A percentile compares a stretch with the other conserved stretches of the same genome.
These are phyloP conservation scores for Xenosphaeropsis pyriputrescens DNA, from an alignment of 2,329 filamentous ascomycete genomes.

Conservation along the genomic window DNA sequence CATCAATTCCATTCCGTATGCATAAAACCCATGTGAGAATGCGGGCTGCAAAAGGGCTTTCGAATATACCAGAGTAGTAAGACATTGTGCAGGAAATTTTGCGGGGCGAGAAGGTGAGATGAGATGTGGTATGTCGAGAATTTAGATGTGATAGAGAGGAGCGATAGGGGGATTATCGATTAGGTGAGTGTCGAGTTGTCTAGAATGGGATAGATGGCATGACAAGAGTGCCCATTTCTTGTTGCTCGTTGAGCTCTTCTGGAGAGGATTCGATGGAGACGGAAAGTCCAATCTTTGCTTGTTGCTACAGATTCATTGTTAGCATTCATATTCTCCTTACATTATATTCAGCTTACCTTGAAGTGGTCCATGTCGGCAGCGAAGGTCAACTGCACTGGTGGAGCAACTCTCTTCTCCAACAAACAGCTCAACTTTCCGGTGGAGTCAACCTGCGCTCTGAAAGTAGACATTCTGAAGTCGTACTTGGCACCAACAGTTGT, in stretches of 20 bases:
- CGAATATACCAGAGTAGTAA: too few species aligned
- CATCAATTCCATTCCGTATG: too few species aligned
- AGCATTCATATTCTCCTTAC: slow-evolving; percentile 8
- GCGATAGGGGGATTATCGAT: slow-evolving; percentile 12
- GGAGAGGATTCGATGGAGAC: slow-evolving; percentile 79
- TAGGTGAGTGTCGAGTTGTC: slow-evolving; percentile 10
- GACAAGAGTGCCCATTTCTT: slow-evolving; percentile 38
- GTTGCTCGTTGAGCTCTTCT: slow-evolving; percentile 79
- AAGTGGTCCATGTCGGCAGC: slow-evolving; percentile 93
- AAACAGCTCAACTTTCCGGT: slow-evolving; percentile 86
- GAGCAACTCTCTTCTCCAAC: slow-evolving; percentile 89
- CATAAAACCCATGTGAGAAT: too few species aligned
- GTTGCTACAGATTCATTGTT: slow-evolving; percentile 46
- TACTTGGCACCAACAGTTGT: slow-evolving; percentile 94
- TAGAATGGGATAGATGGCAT: slow-evolving; percentile 28
- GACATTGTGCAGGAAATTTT: too few species aligned
- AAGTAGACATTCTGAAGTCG: slow-evolving; percentile 90
- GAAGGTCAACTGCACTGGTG: slow-evolving; percentile 86
- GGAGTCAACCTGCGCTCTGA: slow-evolving; percentile 92
- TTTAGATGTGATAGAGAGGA: slow-evolving; percentile 5
- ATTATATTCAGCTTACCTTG: slow-evolving; percentile 49
- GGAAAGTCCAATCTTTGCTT: slow-evolving; percentile 86
- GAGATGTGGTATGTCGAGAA: slow-evolving; percentile 8
- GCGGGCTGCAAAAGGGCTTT: too few species aligned
- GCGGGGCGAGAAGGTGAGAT: background rate